Conservation (phyloP, 2,329 filamentous ascomycete genomes). For the Pseudocercospora pini-densiflorae region DNA sequence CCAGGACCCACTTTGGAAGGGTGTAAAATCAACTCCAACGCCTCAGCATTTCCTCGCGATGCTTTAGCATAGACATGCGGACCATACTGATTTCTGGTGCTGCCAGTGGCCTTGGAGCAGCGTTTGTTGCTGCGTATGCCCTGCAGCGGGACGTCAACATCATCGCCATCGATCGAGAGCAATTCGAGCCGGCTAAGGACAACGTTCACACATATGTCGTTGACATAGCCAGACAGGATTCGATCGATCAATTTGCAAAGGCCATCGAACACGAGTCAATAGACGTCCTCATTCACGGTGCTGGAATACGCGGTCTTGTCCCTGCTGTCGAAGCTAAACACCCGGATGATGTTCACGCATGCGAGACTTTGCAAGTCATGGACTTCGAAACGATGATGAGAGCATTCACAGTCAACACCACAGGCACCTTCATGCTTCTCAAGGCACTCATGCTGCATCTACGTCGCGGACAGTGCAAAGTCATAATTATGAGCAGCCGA, state of each 20-base stretch:
- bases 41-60: background rate
- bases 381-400: slow-evolving; percentile 43
- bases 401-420: slow-evolving; percentile 49
- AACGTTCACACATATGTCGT: slow-evolving; percentile 32
- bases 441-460: slow-evolving; percentile 45
- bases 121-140: slow-evolving; percentile 39
- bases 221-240: slow-evolving; percentile 36
- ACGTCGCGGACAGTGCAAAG: slow-evolving; percentile 35
- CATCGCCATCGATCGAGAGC: slow-evolving; percentile 39
- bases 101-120: slow-evolving; percentile 44
- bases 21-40: background rate
- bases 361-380: slow-evolving; percentile 50
- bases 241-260: slow-evolving; percentile 32
- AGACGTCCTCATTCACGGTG: slow-evolving; percentile 49
- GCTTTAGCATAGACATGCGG: slow-evolving; percentile 14
- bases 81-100: slow-evolving; percentile 45
- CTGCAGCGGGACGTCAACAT: slow-evolving; percentile 30
- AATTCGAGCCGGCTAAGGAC: slow-evolving; percentile 16
- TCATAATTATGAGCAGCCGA: slow-evolving; percentile 49
- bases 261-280: slow-evolving; percentile 35
- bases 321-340: slow-evolving; percentile 32
- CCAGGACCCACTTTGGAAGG: background rate
- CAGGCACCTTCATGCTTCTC: slow-evolving; percentile 49
- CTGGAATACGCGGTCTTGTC: slow-evolving; percentile 52
- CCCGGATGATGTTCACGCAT: slow-evolving; percentile 43